Evolutionary conservation across 2,329 filamentous ascomycete genomes (phyloP), one percentile per base, ranked within the genome.

Genomic region (Calonectria crousiana): DNA sequence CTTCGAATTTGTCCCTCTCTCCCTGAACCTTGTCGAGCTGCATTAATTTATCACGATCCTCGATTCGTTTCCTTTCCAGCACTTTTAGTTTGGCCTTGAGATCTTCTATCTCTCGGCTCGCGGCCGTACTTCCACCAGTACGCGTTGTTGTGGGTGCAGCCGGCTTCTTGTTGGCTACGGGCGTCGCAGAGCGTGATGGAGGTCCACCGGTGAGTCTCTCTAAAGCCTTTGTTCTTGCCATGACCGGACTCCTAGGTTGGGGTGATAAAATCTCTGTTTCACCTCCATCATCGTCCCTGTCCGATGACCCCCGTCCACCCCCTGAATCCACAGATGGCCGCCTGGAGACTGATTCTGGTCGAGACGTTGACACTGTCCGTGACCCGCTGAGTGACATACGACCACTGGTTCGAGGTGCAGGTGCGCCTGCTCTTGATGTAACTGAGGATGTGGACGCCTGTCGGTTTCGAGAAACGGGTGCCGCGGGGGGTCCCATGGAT

Each of bases 31-130:
- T 92, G 71, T 98, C 94, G 62, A 98, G 84, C 16, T 89, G 90
- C 81, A 96, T 95, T 67, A 98, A 84, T 82, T 95, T 95, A 79
- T 98, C 96, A 26, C 95, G 91, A 81, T 98, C 95, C 76, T 98
- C 96, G 16, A 90, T 82, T 71, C 95, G 89, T 84, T 98, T 98
- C 79, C 96, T 95, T 83, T 99, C 96, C 79, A 98, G 88, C 4
- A 98, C 89, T 69, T 93, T 92, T 2, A 98, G 87, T 83, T 98
- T 98, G 0, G 95, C 93, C 82, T 98, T 95, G 20, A 98, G 87
- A 77, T 98, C 95, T 78, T 98, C 96, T 26, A 96, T 92, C 81
- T 97, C 94, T 75, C 93, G 89, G 28, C 86, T 89, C 2, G 89
- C 85, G 1, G 90, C 87, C 10, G 90, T 89, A 71, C 84, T 87